These are phyloP conservation scores for Monosporascus sp. DNA, from an alignment of 2,329 filamentous ascomycete species.

Conservation along the genomic window DNA sequence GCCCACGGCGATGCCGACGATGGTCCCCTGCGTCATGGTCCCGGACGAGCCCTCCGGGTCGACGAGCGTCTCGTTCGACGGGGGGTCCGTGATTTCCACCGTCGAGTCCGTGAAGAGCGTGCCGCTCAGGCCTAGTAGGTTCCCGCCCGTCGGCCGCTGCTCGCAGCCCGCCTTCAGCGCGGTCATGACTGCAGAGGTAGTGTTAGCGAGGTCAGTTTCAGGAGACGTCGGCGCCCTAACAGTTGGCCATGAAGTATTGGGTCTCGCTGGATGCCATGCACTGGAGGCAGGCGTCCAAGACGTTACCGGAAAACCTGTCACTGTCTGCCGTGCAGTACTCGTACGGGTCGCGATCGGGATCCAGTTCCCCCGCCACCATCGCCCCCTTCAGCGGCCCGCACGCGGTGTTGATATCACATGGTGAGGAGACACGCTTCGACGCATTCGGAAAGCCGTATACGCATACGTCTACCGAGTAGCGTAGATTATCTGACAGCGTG, in stretches of 20 bases:
- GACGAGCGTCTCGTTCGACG: slow-evolving; percentile 19
- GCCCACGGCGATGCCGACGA: slow-evolving; percentile 48
- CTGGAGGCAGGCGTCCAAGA: slow-evolving; percentile 32
- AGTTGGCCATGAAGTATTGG: slow-evolving; percentile 43
- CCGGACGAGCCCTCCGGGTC: slow-evolving; percentile 17
- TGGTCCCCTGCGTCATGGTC: slow-evolving; percentile 41
- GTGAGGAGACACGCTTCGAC: slow-evolving; percentile 29
- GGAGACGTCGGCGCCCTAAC: slow-evolving; percentile 26
- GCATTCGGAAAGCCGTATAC: slow-evolving; percentile 32
- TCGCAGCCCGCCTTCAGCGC: slow-evolving; percentile 43
- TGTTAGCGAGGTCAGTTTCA: slow-evolving; percentile 9
- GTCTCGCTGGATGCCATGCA: slow-evolving; percentile 37
- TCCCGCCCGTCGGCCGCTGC: slow-evolving; percentile 35
- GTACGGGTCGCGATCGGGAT: slow-evolving; percentile 21
- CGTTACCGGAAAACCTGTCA: slow-evolving; percentile 24
- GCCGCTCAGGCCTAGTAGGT: slow-evolving; percentile 34
- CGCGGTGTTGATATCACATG: slow-evolving; percentile 36
- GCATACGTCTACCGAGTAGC: slow-evolving; percentile 43
- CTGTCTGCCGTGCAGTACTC: slow-evolving; percentile 37
- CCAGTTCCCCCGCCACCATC: slow-evolving; percentile 28
- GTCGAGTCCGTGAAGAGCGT: slow-evolving; percentile 32
- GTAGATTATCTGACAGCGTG: slow-evolving; percentile 39
- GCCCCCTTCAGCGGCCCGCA: slow-evolving; percentile 35
- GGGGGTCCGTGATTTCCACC: slow-evolving; percentile 34
- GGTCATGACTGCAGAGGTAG: slow-evolving; percentile 34